Percentiles rank a stretch among this genome's conserved stretches.
Conservation (phyloP, 139 green algal genomes). For the Penium margaritaceum region DNA sequence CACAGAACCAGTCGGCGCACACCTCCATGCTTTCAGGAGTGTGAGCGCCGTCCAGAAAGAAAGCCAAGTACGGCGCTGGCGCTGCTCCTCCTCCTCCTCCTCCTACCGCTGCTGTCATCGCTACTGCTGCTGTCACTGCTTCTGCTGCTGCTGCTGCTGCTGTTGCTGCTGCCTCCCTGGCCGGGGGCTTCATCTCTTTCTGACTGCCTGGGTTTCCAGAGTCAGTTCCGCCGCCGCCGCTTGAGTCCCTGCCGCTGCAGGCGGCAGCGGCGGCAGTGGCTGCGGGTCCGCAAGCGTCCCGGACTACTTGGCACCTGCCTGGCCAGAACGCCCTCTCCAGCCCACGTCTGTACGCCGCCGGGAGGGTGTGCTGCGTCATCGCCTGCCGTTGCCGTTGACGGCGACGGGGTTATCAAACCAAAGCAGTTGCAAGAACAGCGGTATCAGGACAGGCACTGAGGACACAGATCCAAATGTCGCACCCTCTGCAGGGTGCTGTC, state of each 20-base stretch:
- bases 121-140: neutral
- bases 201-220: neutral
- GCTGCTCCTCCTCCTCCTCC: neutral
- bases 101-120: neutral
- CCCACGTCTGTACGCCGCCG: neutral
- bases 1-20: constrained; percentile 83
- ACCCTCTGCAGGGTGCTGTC: no score
- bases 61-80: constrained; percentile 54
- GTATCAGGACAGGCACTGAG: no score
- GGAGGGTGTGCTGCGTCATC: constrained; percentile 32
- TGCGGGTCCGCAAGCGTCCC: neutral
- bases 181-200: no score
- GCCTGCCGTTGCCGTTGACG: no score
- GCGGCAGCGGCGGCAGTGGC: neutral
- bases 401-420: no score
- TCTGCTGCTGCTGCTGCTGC: neutral
- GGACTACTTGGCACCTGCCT: constrained; percentile 14
- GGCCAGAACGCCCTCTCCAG: constrained; percentile 13
- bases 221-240: neutral
- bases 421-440: no score
- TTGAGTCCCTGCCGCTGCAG: neutral
- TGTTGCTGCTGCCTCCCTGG: no score
- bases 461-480: no score
- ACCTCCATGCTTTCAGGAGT: constrained; percentile 82
- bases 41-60: constrained; percentile 92